Percentiles rank a stretch among this genome's conserved stretches.
Evolutionary conservation across 139 green algal species (phyloP).

Genomic region (Nannochloris sp.): DNA sequence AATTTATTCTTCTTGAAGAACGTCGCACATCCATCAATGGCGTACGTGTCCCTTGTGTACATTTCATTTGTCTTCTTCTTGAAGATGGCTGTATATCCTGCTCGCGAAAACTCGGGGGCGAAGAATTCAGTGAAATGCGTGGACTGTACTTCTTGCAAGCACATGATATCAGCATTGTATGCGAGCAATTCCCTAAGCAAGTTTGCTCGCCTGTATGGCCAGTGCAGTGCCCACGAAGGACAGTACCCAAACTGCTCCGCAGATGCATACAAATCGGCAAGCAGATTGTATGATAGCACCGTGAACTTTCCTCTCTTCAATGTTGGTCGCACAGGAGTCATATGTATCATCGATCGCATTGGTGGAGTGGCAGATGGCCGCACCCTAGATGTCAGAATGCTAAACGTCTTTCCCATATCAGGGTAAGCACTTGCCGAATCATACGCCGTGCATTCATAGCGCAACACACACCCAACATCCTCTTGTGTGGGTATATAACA

Average conservation of each 20-base stretch:
- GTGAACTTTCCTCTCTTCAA: slow-evolving; percentile 70
- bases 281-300: slow-evolving; percentile 92
- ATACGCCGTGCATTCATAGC: slow-evolving; percentile 61
- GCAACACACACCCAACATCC: slow-evolving; percentile 82
- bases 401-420: slow-evolving; percentile 33
- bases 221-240: slow-evolving; percentile 82
- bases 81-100: slow-evolving; percentile 92
- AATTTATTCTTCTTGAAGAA: slow-evolving; percentile 90
- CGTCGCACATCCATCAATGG: slow-evolving; percentile 95
- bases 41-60: slow-evolving; percentile 65
- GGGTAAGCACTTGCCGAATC: slow-evolving; percentile 11
- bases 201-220: slow-evolving; percentile 87
- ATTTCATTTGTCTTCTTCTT: slow-evolving; percentile 98
- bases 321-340: slow-evolving; percentile 28
- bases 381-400: slow-evolving; percentile 66
- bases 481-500: slow-evolving; percentile 71
- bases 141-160: slow-evolving; percentile 91
- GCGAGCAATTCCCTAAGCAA: slow-evolving; percentile 84
- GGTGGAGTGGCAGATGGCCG: slow-evolving; percentile 62
- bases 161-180: slow-evolving; percentile 91
- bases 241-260: slow-evolving; percentile 77
- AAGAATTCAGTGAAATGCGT: slow-evolving; percentile 79
- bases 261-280: slow-evolving; percentile 95
- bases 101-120: slow-evolving; percentile 64
- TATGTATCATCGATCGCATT: slow-evolving; percentile 54